phyloP scores from a whole-genome alignment of 805 yeast species.

The Ogataea methanolica region DNA sequence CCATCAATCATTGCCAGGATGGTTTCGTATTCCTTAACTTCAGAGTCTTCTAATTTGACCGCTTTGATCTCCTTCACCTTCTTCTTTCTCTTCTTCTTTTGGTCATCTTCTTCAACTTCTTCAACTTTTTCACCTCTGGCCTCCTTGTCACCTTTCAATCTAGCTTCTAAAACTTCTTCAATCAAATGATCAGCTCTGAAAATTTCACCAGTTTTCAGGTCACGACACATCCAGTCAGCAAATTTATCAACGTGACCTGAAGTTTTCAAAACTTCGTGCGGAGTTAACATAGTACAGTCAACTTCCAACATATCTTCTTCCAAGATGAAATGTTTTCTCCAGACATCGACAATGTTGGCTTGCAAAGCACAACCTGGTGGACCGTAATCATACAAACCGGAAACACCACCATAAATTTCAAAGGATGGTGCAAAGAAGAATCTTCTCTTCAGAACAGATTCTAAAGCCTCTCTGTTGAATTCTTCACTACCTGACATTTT shows the following conservation, averaged over 20 bases:
- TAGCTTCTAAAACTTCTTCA: conserved; percentile 94
- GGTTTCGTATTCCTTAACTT: conserved; percentile 74
- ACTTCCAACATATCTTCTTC: conserved; percentile 99
- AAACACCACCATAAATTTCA: conserved; percentile 97
- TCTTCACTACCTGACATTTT: conserved; percentile 19
- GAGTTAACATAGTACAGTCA: conserved; percentile 96
- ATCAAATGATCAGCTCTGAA: conserved; percentile 98
- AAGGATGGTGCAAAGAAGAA: conserved; percentile 97
- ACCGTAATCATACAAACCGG: conserved; percentile 97
- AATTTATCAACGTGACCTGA: conserved; percentile 99
- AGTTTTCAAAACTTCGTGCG: conserved; percentile 94
- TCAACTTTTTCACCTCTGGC: conserved; percentile 82
- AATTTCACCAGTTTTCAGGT: conserved; percentile 92
- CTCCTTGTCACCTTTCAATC: conserved; percentile 94
- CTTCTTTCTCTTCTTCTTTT: conserved; percentile 90
- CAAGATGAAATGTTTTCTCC: conserved; percentile 96
- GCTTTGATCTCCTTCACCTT: conserved; percentile 94
- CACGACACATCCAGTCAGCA: conserved; percentile 99
- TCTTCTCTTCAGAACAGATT: conserved; percentile 87
- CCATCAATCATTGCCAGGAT: conserved; percentile 95
- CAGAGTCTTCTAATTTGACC: conserved; percentile 76
- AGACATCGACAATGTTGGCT: conserved; percentile 87
- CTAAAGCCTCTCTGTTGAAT: conserved; percentile 83
- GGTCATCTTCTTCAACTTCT: conserved; percentile 62
- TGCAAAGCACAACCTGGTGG: conserved; percentile 99